phyloP scores from a whole-genome alignment of 805 yeast genomes.

The Starmera amethionina region DNA sequence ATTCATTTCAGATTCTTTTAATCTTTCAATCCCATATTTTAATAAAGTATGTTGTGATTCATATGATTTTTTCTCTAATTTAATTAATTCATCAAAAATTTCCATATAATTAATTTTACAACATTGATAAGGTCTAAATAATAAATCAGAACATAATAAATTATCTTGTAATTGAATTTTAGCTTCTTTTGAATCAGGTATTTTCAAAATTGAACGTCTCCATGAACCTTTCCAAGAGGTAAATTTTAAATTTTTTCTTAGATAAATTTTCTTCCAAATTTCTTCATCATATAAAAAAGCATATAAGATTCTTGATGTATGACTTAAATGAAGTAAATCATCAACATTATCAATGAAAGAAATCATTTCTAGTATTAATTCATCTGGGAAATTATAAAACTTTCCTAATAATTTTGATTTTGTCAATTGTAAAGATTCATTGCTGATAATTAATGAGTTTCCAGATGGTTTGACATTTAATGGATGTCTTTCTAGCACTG shows the following conservation, averaged over 20 bases:
- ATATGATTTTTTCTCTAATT: constrained; percentile 29
- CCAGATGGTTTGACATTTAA: constrained; percentile 71
- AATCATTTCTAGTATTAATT: constrained; percentile 44
- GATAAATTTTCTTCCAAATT: constrained; percentile 61
- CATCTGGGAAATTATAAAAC: constrained; percentile 50
- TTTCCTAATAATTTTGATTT: constrained; percentile 37
- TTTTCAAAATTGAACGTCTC: constrained; percentile 49
- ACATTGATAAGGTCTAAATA: constrained; percentile 79
- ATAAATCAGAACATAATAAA: constrained; percentile 60
- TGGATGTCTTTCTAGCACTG: constrained; percentile 46
- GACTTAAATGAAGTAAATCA: constrained; percentile 43
- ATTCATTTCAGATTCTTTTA: constrained; percentile 34
- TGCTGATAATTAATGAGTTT: constrained; percentile 37
- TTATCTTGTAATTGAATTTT: constrained; percentile 34
- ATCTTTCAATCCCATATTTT: constrained; percentile 37
- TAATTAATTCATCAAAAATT: constrained; percentile 38
- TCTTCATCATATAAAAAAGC: constrained; percentile 74
- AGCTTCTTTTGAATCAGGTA: constrained; percentile 31
- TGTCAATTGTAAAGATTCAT: constrained; percentile 6
- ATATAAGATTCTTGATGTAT: constrained; percentile 55
- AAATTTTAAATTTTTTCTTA: constrained; percentile 22
- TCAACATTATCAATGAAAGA: constrained; percentile 34
- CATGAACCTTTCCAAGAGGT: constrained; percentile 69
- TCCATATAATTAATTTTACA: constrained; percentile 53
- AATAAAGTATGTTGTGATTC: constrained; percentile 13